Evolutionary conservation across 2,329 filamentous ascomycete genomes (phyloP), one percentile per base, ranked within the genome.

Genomic region (Colletotrichum euphorbiae): DNA sequence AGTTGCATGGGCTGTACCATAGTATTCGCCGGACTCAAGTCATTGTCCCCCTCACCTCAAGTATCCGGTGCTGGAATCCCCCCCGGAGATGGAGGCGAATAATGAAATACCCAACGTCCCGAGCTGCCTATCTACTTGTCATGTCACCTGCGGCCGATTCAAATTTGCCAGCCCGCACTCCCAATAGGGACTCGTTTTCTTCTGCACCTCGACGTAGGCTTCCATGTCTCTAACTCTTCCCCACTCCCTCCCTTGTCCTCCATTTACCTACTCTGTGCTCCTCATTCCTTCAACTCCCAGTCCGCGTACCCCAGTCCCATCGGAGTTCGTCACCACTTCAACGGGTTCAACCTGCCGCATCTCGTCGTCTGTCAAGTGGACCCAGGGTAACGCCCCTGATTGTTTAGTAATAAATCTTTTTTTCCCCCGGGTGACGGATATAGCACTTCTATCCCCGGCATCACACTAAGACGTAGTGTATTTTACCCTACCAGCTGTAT

Each of bases 81-180:
- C 40, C 21, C 42, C 65, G 40, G 61, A 42, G 55, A 43, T 31
- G 5, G 55, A 40, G 55, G 42, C 55, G 33, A 50, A 52, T 21
- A 43, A 48, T 46, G 17, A 63, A 64, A 55, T 48, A 36, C 48
- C n/a, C 60, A 46, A 59, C 40, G 31, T 48, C 65, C 65, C 17
- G 24, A 60, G 12, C 52, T 48, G 40, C 58, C 36, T 54, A 46
- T 54, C 59, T 62, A 48, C 55, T 48, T 50, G 62, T 61, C 61
- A 59, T 60, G 62, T 58, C 45, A 54, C 24, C 62, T 69, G 55
- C 55, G 19, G 40, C 17, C 48, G 24, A 17, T 60, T 48, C 64
- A 28, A 45, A 57, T 57, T 28, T 51, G 51, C 52, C 28, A 42
- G 46, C 66, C 48, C 38, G 46, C 48, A 43, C 58, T 33, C 42